These are phyloP conservation scores for Jatropha podagrica DNA, from an alignment of 441 rosid genomes.

Conservation along the genomic window DNA sequence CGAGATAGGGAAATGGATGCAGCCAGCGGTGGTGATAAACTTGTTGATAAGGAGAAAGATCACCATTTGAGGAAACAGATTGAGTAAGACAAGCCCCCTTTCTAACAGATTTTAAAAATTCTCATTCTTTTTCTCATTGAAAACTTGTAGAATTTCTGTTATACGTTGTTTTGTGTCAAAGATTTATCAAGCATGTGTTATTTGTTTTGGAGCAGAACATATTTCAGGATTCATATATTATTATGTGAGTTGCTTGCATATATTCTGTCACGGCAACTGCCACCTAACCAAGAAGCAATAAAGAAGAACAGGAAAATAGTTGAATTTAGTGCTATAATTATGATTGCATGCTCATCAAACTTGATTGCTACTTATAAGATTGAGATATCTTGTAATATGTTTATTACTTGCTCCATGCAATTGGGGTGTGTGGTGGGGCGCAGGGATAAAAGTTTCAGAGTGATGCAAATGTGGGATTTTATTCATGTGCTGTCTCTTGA, in stretches of 20 bases:
- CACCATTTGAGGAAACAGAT: conserved; percentile 39
- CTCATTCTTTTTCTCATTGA: not conserved
- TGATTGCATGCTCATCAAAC: not conserved
- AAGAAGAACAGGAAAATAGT: not conserved
- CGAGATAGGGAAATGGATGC: conserved; percentile 41
- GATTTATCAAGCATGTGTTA: conserved; percentile 5
- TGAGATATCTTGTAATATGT: not conserved
- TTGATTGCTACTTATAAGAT: not conserved
- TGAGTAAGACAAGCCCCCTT: conserved; percentile 38
- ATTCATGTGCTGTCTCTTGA: not conserved
- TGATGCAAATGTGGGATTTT: not conserved
- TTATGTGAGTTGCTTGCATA: conserved; percentile 5
- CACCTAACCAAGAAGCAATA: not conserved
- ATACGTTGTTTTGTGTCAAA: not conserved
- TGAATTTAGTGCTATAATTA: not conserved
- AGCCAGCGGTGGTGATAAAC: conserved; percentile 25
- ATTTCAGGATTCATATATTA: not conserved
- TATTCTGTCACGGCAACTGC: not conserved
- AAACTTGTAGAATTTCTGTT: not conserved
- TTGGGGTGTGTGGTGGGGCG: not conserved
- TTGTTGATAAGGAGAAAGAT: conserved; percentile 38
- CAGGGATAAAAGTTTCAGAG: not conserved
- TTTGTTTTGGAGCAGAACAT: no score
- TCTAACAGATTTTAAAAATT: not conserved
- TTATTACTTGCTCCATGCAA: not conserved